These are phyloP conservation scores for Paecilomyces variotii DNA, from an alignment of 2,329 filamentous ascomycete genomes.

Conservation along the genomic window DNA sequence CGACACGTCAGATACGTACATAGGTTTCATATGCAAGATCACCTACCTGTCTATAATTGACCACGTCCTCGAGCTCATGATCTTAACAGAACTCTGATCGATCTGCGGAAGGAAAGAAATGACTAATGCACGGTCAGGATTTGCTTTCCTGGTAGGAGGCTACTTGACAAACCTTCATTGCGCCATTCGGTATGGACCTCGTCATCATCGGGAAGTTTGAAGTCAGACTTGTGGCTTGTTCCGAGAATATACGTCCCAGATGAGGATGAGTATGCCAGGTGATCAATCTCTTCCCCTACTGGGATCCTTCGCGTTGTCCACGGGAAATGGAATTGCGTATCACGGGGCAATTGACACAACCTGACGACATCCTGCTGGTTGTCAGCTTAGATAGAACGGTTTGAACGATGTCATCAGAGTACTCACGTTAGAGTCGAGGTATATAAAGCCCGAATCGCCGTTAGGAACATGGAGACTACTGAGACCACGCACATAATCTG, in stretches of 20 bases:
- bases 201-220: slow-evolving; percentile 79
- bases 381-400: slow-evolving; percentile 2
- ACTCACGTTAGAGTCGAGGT: slow-evolving; percentile 55
- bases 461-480: slow-evolving; percentile 68
- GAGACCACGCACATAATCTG: slow-evolving; percentile 60
- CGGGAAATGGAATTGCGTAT: slow-evolving; percentile 65
- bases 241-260: slow-evolving; percentile 70
- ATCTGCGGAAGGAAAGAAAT: slow-evolving; percentile 56
- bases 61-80: slow-evolving; percentile 72
- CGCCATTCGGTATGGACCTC: slow-evolving; percentile 75
- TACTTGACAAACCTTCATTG: slow-evolving; percentile 51
- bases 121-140: slow-evolving; percentile 25
- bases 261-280: slow-evolving; percentile 67
- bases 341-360: slow-evolving; percentile 61
- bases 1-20: slow-evolving; percentile 5
- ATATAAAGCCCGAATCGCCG: slow-evolving; percentile 76
- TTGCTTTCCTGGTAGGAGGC: not conserved
- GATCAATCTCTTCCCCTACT: slow-evolving; percentile 61
- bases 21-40: not conserved
- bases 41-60: slow-evolving; percentile 61
- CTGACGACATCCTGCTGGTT: slow-evolving; percentile 55
- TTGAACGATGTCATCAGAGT: slow-evolving; percentile 1
- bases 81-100: slow-evolving; percentile 64
- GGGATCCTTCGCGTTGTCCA: slow-evolving; percentile 66
- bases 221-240: slow-evolving; percentile 60